Evolutionary conservation across 441 rosid species (phyloP), one percentile per base, ranked within the genome.

Genomic region (Hura crepitans): DNA sequence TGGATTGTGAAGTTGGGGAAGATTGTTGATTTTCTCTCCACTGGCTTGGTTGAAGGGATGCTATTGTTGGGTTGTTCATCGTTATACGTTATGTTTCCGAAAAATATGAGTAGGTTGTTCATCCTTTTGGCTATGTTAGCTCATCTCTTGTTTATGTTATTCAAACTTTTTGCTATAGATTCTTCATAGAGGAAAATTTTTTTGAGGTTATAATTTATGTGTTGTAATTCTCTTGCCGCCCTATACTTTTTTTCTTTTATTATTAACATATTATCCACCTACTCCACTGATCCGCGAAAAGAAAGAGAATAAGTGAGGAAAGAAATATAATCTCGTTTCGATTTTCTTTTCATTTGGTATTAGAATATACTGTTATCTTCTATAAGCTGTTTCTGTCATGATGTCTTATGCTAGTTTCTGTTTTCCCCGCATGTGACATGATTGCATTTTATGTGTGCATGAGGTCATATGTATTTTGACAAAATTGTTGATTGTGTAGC

Each of bases 401-500:
- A 31, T 22, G 25, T 66, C 30, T 14, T 14, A 53, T 50, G 46
- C 58, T 31, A 50, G 30, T 66, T 30, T 27, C n/a, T 31, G 12
- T 50, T 15, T 66, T 45, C 37, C 25, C 17, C n/a, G n/a, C n/a
- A 27, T 37, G 6, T 46, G 42, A 33, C 53, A 13, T 62, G 28
- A 22, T 20, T 23, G 9, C n/a, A 20, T 56, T 27, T 30, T 27
- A 30, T 28, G 45, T 33, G 10, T 54, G 56, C 46, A 33, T 10
- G 11, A 54, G 33, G 8, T 4, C 12, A 14, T 70, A 5, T 30
- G 14, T 64, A 20, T 72, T 35, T 59, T 81, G 47, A 74, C 47
- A 11, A 54, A 64, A 49, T 73, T 80, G 60, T 56, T 77, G 20
- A 71, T 75, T 80, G 11, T 78, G 84, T 86, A 96, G 99, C 82